A percentile compares a stretch with the other conserved stretches of the same genome.
phyloP scores from a whole-genome alignment of 345 rosid species.

The Syzygium oleosum region DNA sequence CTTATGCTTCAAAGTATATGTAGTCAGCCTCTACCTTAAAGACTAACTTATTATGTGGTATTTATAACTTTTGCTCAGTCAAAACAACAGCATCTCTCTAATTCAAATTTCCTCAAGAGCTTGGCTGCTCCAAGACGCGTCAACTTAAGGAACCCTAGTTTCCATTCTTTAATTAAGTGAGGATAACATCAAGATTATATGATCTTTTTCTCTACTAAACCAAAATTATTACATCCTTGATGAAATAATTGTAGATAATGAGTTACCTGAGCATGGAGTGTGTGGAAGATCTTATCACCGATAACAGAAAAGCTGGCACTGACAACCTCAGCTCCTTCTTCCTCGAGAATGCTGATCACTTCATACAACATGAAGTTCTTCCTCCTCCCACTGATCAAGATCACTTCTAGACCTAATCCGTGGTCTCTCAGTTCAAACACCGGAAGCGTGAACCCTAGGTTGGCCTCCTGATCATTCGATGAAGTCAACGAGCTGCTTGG shows the following conservation, averaged over 20 bases:
- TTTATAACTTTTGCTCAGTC: neutral
- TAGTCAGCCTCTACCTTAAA: neutral
- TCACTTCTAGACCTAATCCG: constrained; percentile 33
- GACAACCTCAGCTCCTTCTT: constrained; percentile 56
- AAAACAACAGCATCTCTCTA: neutral
- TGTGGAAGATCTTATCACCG: constrained; percentile 38
- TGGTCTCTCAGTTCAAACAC: constrained; percentile 27
- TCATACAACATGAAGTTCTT: constrained; percentile 29
- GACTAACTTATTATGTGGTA: neutral
- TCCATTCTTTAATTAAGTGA: neutral
- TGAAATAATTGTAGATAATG: no score
- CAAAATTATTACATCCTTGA: neutral
- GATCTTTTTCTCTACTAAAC: neutral
- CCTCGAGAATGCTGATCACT: constrained; percentile 29
- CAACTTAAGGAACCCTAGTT: neutral
- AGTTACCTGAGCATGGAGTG: constrained; percentile 47
- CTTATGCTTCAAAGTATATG: neutral
- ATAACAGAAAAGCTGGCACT: constrained; percentile 28
- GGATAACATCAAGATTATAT: neutral
- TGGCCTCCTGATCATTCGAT: neutral
- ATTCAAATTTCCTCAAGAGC: neutral
- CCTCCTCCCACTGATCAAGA: constrained; percentile 23
- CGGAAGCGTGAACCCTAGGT: constrained; percentile 11
- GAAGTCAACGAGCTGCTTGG: neutral
- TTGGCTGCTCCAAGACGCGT: neutral